phyloP scores from a whole-genome alignment of 352 stramenopile genomes.

The Thalassiosira livingstoniorum region DNA sequence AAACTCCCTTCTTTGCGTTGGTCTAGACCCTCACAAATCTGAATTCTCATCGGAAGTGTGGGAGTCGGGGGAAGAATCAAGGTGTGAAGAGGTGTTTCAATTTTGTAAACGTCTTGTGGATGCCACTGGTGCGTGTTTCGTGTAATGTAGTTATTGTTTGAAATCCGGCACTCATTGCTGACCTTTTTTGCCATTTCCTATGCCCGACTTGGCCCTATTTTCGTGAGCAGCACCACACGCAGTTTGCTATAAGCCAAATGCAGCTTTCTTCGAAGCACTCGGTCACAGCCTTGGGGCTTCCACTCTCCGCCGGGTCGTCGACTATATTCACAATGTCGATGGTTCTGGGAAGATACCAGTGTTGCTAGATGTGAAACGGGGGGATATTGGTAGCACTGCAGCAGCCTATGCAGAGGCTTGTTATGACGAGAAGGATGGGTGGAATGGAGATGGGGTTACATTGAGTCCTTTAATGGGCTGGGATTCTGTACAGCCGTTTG shows the following conservation, averaged over 20 bases:
- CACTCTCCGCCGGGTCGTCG: constrained; percentile 92
- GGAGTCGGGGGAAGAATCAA: constrained; percentile 60
- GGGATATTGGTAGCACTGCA: constrained; percentile 98
- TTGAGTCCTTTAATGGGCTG: constrained; percentile 98
- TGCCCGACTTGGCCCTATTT: too few relatives aligned
- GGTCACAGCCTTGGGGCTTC: constrained; percentile 87
- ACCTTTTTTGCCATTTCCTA: too few relatives aligned
- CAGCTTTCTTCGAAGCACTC: constrained; percentile 97
- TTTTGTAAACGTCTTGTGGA: constrained; percentile 97
- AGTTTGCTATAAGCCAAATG: constrained; percentile 98
- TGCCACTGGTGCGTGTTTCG: too few relatives aligned
- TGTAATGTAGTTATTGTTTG: too few relatives aligned
- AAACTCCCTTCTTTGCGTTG: constrained; percentile 97
- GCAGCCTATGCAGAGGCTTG: constrained; percentile 94
- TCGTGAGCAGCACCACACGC: constrained; percentile 79
- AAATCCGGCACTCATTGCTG: too few relatives aligned
- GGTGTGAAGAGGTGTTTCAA: constrained; percentile 90
- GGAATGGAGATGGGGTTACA: constrained; percentile 95
- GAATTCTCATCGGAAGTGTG: constrained; percentile 55
- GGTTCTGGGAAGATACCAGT: constrained; percentile 91
- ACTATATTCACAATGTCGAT: constrained; percentile 50
- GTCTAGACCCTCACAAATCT: constrained; percentile 93
- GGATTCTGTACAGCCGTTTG: constrained; percentile 97
- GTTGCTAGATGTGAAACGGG: constrained; percentile 97
- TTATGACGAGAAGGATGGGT: constrained; percentile 88